Base-by-base conservation (phyloP, 1,284 basidiomycete genomes). In the Heterobasidion annosum region DNA sequence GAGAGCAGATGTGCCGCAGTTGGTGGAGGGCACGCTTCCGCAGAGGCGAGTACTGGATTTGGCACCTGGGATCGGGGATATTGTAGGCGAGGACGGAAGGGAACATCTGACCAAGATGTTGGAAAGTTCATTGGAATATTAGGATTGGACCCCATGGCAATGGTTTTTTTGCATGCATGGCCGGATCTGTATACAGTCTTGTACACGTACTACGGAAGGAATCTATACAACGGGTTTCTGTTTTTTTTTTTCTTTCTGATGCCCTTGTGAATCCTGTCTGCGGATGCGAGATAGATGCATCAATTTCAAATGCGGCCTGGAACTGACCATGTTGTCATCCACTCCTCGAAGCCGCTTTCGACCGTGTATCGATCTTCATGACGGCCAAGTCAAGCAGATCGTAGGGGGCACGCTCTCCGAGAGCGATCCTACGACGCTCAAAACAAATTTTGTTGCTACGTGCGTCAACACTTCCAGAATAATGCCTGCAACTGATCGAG, bases 351-450 rank as follows among this genome's bases (percentile, higher is more conserved):
- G 62, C 51, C 62, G 79, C 50, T 99, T 99, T 73, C 80, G 89
- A 54, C 97, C 97, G 10, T 99, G 97, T 69, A 98, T 99, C 64
- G 97, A 99, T 70, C 79, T 99, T 32, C 97, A 99, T 72, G 81
- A 86, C 58, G 94, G 94, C 9, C 76, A 91, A 63, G 97, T 99
- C 55, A 99, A 99, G 71, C 97, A 99, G 73, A 99, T 99, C 57
- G 93, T 99, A 9, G 97, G 97, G 33, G 93, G 94, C 1, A 96
- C 93, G 1, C 77, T 99, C 34, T 85, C 83, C 8, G 84, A 91
- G 51, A 66, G 71, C 16, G 70, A 82, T 52, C 80, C 85, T 8
- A 72, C 77, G 16, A 72, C 73, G 40, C 79, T 98, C 57, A 82
- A 81, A 65, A 98, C 93, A 19, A 99, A 99, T 70, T 99, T 97